Evolutionary conservation across 169 alveolate genomes (phyloP), one percentile per base, ranked within the genome.

Genomic region (Eimeria praecox): DNA sequence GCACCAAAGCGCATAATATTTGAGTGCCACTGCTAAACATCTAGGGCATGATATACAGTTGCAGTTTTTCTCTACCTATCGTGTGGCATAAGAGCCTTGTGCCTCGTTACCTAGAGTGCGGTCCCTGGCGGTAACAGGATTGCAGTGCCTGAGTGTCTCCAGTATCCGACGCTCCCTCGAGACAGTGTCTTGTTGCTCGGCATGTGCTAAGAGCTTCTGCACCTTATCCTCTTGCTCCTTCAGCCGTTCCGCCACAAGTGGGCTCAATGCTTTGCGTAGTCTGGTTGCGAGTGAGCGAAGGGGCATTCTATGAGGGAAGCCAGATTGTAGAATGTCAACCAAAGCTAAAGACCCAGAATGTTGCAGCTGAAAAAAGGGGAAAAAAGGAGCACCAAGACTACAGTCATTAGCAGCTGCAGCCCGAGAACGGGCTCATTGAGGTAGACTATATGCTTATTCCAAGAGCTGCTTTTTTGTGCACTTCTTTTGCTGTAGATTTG

Each of bases 221-320:
- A 73, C 44, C 83, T 73, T 73, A 16, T 73, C 44, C 38, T 73
- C 83, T 38, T 73, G 83, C 83, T 73, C 83, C n/a, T 73, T 30
- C 83, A 73, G 44, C 38, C 38, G 83, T 38, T 38, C 38, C 49
- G n/a, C 49, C 83, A 73, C 16, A 24, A 73, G 44, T 6, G 83
- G 83, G 44, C 3, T 20, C 12, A 73, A 38, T n/a, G 49, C 44
- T n/a, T 30, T 73, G 83, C 83, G 83, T 30, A 73, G 44, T 20
- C 49, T 44, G 73, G 86, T 38, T 10, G 94, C 94, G 12, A 59
- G 40, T n/a, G 94, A 33, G 35, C 30, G 66, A 3, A 88, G 86
- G n/a, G 94, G 94, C 83, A 88, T 12, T 35, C 94, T 77, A 44
- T 88, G 94, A n/a, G 94, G 94, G 44, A 88, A 88, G 42, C 94